Base-by-base conservation (phyloP, 2,329 filamentous ascomycete species). In the Pseudocercospora eumusae region DNA sequence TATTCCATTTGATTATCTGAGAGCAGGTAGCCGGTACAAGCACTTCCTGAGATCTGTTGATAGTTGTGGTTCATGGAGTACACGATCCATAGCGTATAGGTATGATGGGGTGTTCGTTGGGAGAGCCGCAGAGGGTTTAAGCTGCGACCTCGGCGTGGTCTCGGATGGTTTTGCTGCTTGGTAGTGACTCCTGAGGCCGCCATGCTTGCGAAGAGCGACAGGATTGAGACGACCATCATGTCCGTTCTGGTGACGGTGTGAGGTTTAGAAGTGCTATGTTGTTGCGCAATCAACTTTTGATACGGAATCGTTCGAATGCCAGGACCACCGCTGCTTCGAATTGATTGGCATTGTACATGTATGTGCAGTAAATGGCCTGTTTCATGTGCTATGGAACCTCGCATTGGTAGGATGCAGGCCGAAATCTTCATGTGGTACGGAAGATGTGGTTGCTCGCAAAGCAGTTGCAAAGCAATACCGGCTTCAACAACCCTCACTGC, bases 41-140 rank as follows among this genome's bases (percentile, higher is more conserved):
- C 74, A 15, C 72, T 75, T 7, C 78, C 78, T 7, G 71, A 70
- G 42, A 78, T 78, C 53, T 72, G 64, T 28, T 73, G 69, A 55
- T 76, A 74, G 65, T 77, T 78, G 71, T 80, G 80, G 60, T 78
- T 76, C 77, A 80, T 80, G 65, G 77, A 79, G 67, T 74, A 79
- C 15, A 80, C 77, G 45, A 80, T 79, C 77, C 77, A 80, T 8
- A 76, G 77, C 0, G 77, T 78, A 55, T 73, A 72, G 70, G 68
- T 25, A 80, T 69, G 56, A 79, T 68, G 6, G 71, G 56, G 54
- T 69, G 75, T 21, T 70, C 71, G 0, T 66, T 52, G 1, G 65
- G 65, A 1, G 58, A 28, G 7, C 64, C 57, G 62, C 64, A 63
- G 21, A 66, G 47, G 27, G 59, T 56, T 18, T 61, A 15, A 9